Percentiles rank a stretch among this genome's conserved stretches.
Evolutionary conservation across 2,329 filamentous ascomycete species (phyloP).

Genomic region (Paecilomyces formosus): DNA sequence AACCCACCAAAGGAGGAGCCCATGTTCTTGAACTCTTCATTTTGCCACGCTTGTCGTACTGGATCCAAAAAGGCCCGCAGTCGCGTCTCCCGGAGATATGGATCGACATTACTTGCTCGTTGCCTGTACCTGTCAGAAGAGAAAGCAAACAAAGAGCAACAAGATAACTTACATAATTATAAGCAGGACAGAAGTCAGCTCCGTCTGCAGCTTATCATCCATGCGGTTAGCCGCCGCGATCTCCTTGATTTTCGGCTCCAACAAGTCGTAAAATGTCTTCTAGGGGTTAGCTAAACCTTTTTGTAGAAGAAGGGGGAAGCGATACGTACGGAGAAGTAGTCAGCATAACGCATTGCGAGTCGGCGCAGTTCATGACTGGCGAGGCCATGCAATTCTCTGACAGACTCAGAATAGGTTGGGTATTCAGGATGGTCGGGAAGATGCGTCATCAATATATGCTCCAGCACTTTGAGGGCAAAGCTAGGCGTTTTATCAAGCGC

Average conservation of each 20-base stretch:
- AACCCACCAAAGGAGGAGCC: constrained; percentile 73
- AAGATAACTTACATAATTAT: constrained; percentile 64
- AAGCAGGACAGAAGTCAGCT: constrained; percentile 84
- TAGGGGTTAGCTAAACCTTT: constrained; percentile 8
- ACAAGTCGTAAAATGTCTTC: constrained; percentile 74
- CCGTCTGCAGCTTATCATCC: constrained; percentile 78
- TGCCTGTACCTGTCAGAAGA: constrained; percentile 49
- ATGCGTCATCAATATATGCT: constrained; percentile 81
- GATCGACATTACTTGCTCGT: constrained; percentile 68
- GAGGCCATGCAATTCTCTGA: constrained; percentile 79
- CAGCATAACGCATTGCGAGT: constrained; percentile 81
- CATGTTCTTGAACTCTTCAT: constrained; percentile 58
- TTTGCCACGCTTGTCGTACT: constrained; percentile 72
- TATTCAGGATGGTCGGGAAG: constrained; percentile 65
- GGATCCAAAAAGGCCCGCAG: constrained; percentile 74
- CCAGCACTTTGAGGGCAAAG: constrained; percentile 83
- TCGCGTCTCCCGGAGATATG: constrained; percentile 61
- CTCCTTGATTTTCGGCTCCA: constrained; percentile 75
- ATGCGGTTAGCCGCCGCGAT: constrained; percentile 61
- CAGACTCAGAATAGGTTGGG: constrained; percentile 72
- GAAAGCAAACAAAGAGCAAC: constrained; percentile 4
- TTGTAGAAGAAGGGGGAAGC: neutral
- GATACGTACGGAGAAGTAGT: constrained; percentile 65
- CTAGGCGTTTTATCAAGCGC: constrained; percentile 67
- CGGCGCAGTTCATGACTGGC: constrained; percentile 83